Evolutionary conservation across 495 filamentous ascomycete genomes (phyloP).

Genomic region (Penicillium lagena): DNA sequence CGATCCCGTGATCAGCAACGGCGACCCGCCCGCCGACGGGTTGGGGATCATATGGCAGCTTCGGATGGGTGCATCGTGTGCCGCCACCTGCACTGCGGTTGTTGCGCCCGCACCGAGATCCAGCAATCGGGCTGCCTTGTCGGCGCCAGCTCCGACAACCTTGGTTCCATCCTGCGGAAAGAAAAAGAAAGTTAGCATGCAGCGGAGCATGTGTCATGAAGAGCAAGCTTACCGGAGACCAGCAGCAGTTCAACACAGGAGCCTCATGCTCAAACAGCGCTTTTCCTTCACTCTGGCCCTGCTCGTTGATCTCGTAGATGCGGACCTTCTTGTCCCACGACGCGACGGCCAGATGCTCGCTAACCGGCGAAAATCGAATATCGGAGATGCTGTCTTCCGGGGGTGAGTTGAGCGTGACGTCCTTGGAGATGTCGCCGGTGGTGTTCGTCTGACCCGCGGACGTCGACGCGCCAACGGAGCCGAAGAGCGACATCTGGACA

Average conservation of each 20-base stretch:
- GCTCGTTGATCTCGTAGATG: constrained; percentile 77
- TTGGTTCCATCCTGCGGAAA: constrained; percentile 58
- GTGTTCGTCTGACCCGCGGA: constrained; percentile 55
- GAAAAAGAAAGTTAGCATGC: constrained; percentile 3
- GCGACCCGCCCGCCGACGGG: constrained; percentile 39
- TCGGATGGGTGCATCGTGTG: constrained; percentile 74
- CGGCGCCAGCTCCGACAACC: constrained; percentile 75
- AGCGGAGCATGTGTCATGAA: background rate
- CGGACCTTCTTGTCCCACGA: constrained; percentile 94
- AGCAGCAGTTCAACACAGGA: constrained; percentile 72
- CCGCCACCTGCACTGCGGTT: constrained; percentile 57
- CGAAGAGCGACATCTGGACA: constrained; percentile 56
- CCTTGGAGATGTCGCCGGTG: constrained; percentile 84
- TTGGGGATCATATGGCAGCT: constrained; percentile 67
- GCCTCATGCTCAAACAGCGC: constrained; percentile 71
- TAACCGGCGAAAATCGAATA: constrained; percentile 69
- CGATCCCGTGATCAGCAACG: constrained; percentile 78
- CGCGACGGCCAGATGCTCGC: constrained; percentile 74
- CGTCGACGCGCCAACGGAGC: constrained; percentile 35
- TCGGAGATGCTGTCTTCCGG: constrained; percentile 86
- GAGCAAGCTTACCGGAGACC: constrained; percentile 65
- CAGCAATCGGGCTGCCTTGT: constrained; percentile 75
- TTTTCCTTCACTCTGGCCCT: constrained; percentile 67
- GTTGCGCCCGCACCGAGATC: constrained; percentile 57
- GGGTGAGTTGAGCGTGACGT: constrained; percentile 67